These are phyloP conservation scores for Penicillium sp. DNA, from an alignment of 2,329 filamentous ascomycete genomes.

Conservation along the genomic window DNA sequence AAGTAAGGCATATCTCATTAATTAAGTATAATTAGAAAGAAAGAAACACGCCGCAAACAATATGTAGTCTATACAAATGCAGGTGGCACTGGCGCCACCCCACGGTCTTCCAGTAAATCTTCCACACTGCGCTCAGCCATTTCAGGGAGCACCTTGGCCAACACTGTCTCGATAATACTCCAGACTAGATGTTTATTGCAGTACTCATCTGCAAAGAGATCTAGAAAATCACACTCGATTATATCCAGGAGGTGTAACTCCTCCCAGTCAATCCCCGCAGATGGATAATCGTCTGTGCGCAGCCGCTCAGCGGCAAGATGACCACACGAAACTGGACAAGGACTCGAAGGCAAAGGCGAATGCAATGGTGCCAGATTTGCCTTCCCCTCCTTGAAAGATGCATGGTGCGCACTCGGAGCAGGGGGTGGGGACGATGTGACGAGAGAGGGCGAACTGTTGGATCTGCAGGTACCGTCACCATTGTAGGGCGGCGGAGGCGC, in stretches of 20 bases:
- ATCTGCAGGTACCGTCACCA: constrained; percentile 26
- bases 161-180: constrained; percentile 72
- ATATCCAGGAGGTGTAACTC: constrained; percentile 55
- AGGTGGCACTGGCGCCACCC: constrained; percentile 38
- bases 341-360: background rate
- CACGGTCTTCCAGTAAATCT: constrained; percentile 71
- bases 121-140: constrained; percentile 67
- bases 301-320: constrained; percentile 4
- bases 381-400: constrained; percentile 4
- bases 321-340: background rate
- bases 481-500: constrained; percentile 8
- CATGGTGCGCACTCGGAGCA: background rate
- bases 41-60: background rate
- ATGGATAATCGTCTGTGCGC: constrained; percentile 20
- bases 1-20: constrained; percentile 13
- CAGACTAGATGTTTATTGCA: constrained; percentile 93
- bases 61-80: constrained; percentile 10
- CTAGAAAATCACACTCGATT: constrained; percentile 64
- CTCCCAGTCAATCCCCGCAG: constrained; percentile 36
- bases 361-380: constrained; percentile 3
- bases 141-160: constrained; percentile 84
- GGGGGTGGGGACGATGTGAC: constrained; percentile 19
- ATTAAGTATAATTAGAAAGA: background rate
- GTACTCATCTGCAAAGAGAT: constrained; percentile 76
- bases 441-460: constrained; percentile 17